These are phyloP conservation scores for Alternaria triticina DNA, from an alignment of 2,329 filamentous ascomycete genomes.

Conservation along the genomic window DNA sequence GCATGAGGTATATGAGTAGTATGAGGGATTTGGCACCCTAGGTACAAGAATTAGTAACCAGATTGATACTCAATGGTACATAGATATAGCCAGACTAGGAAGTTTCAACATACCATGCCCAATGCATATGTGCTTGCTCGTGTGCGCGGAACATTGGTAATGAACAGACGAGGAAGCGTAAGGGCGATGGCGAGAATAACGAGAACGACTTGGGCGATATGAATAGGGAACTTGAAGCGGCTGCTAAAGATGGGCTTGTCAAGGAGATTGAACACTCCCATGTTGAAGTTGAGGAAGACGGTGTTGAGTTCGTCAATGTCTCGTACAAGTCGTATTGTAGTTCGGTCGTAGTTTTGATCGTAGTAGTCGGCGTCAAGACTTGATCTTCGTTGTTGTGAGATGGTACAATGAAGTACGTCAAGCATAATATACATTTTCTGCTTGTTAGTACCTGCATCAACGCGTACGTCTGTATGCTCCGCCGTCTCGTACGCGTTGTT, in stretches of 20 bases:
- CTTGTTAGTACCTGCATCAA: not conserved
- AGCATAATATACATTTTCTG: not conserved
- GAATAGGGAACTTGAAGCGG: slow-evolving; percentile 22
- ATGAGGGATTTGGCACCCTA: slow-evolving; percentile 51
- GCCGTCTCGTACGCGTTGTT: not conserved
- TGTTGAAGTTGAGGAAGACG: not conserved
- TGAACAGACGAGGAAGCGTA: slow-evolving; percentile 25
- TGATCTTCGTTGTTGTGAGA: not conserved
- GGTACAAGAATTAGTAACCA: not conserved
- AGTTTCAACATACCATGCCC: slow-evolving; percentile 22
- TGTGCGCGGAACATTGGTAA: slow-evolving; percentile 28
- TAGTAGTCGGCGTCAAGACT: not conserved
- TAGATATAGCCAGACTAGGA: not conserved
- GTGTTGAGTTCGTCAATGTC: not conserved
- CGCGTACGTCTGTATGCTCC: not conserved
- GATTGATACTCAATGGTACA: not conserved
- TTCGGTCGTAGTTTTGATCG: not conserved
- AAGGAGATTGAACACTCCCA: slow-evolving; percentile 19
- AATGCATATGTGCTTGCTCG: slow-evolving; percentile 29
- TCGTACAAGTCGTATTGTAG: not conserved
- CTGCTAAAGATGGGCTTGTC: slow-evolving; percentile 35
- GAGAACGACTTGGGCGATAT: slow-evolving; percentile 20
- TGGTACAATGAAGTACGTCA: not conserved
- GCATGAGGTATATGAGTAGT: slow-evolving; percentile 51
- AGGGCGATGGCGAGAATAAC: slow-evolving; percentile 19